Conservation (phyloP, 1,139 yeast species). For the Hemisphaericaspora subhashii region DNA sequence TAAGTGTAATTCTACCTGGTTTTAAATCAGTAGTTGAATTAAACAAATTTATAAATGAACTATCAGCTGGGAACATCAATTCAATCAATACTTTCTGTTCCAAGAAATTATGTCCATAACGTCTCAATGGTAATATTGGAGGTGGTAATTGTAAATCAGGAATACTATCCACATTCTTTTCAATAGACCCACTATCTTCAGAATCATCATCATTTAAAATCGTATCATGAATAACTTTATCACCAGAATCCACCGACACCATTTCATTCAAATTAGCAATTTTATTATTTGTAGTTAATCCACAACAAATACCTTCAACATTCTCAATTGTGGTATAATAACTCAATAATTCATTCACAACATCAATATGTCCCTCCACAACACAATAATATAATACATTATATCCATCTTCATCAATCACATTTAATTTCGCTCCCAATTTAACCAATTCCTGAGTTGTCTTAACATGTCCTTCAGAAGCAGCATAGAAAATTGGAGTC, state of each 20-base stretch:
- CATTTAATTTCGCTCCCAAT: slow-evolving; percentile 68
- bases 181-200: slow-evolving; percentile 38
- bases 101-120: slow-evolving; percentile 93
- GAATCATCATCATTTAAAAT: slow-evolving; percentile 26
- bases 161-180: slow-evolving; percentile 55
- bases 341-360: slow-evolving; percentile 62
- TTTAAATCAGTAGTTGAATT: slow-evolving; percentile 45
- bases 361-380: slow-evolving; percentile 87
- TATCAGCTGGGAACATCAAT: slow-evolving; percentile 55
- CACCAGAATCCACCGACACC: not conserved
- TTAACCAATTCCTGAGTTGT: slow-evolving; percentile 72
- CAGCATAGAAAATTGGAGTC: slow-evolving; percentile 93
- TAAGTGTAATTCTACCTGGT: slow-evolving; percentile 68
- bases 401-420: slow-evolving; percentile 81
- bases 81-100: slow-evolving; percentile 87
- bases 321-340: slow-evolving; percentile 19
- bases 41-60: slow-evolving; percentile 52
- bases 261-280: not conserved
- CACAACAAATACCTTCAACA: slow-evolving; percentile 2
- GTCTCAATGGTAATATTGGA: slow-evolving; percentile 87
- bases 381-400: slow-evolving; percentile 87
- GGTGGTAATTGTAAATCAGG: slow-evolving; percentile 94
- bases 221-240: slow-evolving; percentile 1
- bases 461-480: slow-evolving; percentile 75
- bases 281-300: not conserved